phyloP scores from a whole-genome alignment of 2,329 filamentous ascomycete species.

The Colletotrichum salicis region DNA sequence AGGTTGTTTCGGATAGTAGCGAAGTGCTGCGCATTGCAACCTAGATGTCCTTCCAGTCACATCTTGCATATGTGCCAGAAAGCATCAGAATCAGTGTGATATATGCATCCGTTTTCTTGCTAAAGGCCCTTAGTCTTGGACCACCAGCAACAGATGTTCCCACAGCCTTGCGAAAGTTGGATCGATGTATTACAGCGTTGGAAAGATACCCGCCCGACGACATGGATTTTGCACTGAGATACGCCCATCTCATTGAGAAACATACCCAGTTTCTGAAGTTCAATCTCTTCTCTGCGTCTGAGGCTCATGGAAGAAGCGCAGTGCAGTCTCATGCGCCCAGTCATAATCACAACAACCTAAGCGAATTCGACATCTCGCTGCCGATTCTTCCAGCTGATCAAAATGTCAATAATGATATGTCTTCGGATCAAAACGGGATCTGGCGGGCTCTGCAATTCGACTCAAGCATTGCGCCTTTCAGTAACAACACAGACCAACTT shows the following conservation, averaged over 20 bases:
- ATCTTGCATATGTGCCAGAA: neutral
- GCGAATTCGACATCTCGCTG: neutral
- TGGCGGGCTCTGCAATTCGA: neutral
- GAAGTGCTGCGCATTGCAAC: slow-evolving; percentile 32
- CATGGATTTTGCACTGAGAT: slow-evolving; percentile 40
- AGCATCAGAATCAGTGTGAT: neutral
- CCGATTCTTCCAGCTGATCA: neutral
- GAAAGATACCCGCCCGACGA: slow-evolving; percentile 36
- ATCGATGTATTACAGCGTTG: slow-evolving; percentile 34
- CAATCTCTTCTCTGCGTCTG: neutral
- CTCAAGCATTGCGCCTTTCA: neutral
- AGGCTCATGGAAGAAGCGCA: neutral
- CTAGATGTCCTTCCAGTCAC: neutral
- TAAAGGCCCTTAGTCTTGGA: neutral
- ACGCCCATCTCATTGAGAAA: slow-evolving; percentile 39
- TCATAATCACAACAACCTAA: neutral
- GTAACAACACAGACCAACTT: slow-evolving; percentile 7
- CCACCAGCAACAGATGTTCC: neutral
- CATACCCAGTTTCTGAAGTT: slow-evolving; percentile 31
- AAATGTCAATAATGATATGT: neutral
- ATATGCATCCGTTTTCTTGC: neutral
- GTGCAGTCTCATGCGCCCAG: neutral
- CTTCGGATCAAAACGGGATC: neutral
- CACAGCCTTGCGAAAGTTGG: neutral
- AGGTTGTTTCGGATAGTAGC: slow-evolving; percentile 38